These are phyloP conservation scores for Atkinsonella texensis DNA, from an alignment of 2,329 filamentous ascomycete genomes.

Conservation along the genomic window DNA sequence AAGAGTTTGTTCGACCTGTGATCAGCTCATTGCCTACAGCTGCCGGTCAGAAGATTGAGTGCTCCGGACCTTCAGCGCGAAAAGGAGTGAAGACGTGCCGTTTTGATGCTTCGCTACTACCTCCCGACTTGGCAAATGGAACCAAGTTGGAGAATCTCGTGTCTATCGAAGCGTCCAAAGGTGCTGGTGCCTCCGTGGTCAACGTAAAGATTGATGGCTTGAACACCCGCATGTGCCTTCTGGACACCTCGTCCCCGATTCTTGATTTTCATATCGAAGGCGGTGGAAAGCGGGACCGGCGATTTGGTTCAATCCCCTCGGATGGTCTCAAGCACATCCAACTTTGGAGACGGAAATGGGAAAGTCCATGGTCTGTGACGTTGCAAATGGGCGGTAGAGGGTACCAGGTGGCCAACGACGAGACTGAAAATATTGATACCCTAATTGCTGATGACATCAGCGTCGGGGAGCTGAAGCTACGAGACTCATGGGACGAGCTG, in stretches of 20 bases:
- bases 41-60: slow-evolving; percentile 46
- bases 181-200: slow-evolving; percentile 33
- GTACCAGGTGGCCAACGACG: not conserved
- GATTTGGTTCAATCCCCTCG: slow-evolving; percentile 52
- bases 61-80: slow-evolving; percentile 26
- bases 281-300: slow-evolving; percentile 44
- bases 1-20: slow-evolving; percentile 54
- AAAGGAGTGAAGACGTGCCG: slow-evolving; percentile 49
- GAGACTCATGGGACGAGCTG: slow-evolving; percentile 20
- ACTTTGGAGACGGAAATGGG: slow-evolving; percentile 75
- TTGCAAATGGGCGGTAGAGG: slow-evolving; percentile 14
- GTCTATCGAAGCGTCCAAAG: slow-evolving; percentile 34
- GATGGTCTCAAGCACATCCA: slow-evolving; percentile 56
- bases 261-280: slow-evolving; percentile 51
- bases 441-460: not conserved
- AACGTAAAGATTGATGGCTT: slow-evolving; percentile 54
- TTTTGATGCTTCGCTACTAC: slow-evolving; percentile 50
- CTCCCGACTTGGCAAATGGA: slow-evolving; percentile 47
- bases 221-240: slow-evolving; percentile 68
- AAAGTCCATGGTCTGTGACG: slow-evolving; percentile 58
- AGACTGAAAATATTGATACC: not conserved
- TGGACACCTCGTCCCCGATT: slow-evolving; percentile 61
- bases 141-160: slow-evolving; percentile 45
- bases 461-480: slow-evolving; percentile 9
- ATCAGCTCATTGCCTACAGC: slow-evolving; percentile 60